phyloP scores from a whole-genome alignment of 768 basidiomycete genomes.

The Auriscalpium orientale region DNA sequence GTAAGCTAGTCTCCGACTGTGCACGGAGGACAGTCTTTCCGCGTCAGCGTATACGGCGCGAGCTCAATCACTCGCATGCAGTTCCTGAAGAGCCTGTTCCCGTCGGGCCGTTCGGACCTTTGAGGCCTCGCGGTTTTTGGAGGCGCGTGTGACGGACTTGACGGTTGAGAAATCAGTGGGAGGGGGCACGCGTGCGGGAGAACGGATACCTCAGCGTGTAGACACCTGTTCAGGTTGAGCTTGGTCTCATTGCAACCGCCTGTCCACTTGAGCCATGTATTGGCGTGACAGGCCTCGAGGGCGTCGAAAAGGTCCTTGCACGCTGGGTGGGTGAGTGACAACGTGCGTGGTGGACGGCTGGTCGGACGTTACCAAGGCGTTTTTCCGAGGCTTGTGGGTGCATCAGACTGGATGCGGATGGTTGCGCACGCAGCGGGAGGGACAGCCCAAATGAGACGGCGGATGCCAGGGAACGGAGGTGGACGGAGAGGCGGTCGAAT shows the following conservation, averaged over 20 bases:
- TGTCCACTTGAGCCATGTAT: slow-evolving; percentile 54
- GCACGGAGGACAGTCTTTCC: background rate
- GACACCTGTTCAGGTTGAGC: slow-evolving; percentile 58
- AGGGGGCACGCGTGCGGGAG: background rate
- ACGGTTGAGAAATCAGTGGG: background rate
- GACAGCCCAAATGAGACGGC: too few relatives aligned
- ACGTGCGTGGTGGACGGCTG: background rate
- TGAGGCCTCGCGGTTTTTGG: slow-evolving; percentile 51
- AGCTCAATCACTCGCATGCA: slow-evolving; percentile 39
- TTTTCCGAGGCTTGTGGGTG: slow-evolving; percentile 69
- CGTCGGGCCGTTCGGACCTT: slow-evolving; percentile 49
- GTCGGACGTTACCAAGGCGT: background rate
- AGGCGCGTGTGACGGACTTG: slow-evolving; percentile 53
- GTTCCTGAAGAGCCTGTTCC: slow-evolving; percentile 50
- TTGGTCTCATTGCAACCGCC: slow-evolving; percentile 68
- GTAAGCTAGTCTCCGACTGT: too few relatives aligned
- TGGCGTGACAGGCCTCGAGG: slow-evolving; percentile 61
- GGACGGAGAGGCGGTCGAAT: background rate
- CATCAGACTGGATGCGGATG: slow-evolving; percentile 29
- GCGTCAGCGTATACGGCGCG: background rate
- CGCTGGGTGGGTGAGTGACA: slow-evolving; percentile 30
- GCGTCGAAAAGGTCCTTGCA: slow-evolving; percentile 76
- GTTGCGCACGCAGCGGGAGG: too few relatives aligned
- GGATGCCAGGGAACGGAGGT: background rate
- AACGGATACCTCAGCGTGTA: slow-evolving; percentile 56